Evolutionary conservation across 495 filamentous ascomycete genomes (phyloP), one percentile per base, ranked within the genome.

Genomic region (Physcia stellaris): DNA sequence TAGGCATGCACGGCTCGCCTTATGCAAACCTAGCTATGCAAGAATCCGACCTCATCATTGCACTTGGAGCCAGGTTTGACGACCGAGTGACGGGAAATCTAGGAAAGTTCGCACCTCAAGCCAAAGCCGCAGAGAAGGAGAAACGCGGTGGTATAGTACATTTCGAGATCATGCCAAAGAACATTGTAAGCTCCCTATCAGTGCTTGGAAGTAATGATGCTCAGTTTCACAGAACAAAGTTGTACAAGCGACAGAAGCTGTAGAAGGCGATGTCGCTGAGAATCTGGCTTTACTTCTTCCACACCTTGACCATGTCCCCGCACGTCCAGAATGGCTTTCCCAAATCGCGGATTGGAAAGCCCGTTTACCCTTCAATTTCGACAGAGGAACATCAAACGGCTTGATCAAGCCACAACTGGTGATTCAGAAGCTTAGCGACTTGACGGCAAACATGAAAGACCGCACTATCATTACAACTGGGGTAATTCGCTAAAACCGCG

Each of bases 331-430:
- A 43, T 96, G 88, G 88, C 86, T 93, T 43, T 68, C 58, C 21
- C 77, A 94, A 63, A 93, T 96, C 52, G 73, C 79, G 15, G 71
- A 72, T 48, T 96, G 87, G 88, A 94, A 94, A 63, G 60, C 66
- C 46, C 77, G 79, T 30, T 86, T 84, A 69, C 50, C 50, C 22
- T 53, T 53, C 30, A 30, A 24, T 35, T 94, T 83, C 46, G 81
- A 88, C 50, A 75, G 67, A 39, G 77, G 81, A 35, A 74, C 71
- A 37, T 57, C 65, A 16, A 66, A 73, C 18, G 82, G 75, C 20
- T 62, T 79, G 42, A 94, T 92, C 65, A 92, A 90, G 63, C 88
- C 88, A 2, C 86, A 96, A 61, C 68, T 73, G 15, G 63, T 94
- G 37, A 86, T 96, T 37, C 73, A 86, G 53, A 79, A 79, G 51